Evolutionary conservation across 2,329 filamentous ascomycete species (phyloP), one percentile per base, ranked within the genome.

Genomic region (Clonostachys chloroleuca): DNA sequence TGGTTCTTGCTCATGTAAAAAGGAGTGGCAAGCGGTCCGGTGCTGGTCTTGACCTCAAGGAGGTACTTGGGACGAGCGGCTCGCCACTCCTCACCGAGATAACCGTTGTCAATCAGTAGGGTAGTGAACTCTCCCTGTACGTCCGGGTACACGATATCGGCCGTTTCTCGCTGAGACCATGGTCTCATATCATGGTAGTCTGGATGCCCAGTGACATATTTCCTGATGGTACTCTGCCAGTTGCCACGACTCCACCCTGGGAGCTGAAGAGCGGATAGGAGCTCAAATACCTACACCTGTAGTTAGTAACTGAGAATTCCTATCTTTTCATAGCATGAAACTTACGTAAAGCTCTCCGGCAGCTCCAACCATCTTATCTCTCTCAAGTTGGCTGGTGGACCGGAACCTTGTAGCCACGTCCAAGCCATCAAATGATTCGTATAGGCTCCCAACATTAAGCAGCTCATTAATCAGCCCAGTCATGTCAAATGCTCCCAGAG

Each of bases 21-120:
- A 0, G 68, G 63, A 6, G 63, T 68, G 3, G 62, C 56, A 40
- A 59, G 66, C 2, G 51, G 43, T 1, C 56, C 55, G 0, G 66
- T 69, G 0, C 74, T 78, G 1, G 73, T 65, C 53, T 79, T 80
- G 35, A 80, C 75, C 47, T 80, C 77, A 3, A 80, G 68, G 18
- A 66, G 70, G 51, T 75, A 79, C 34, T 61, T 52, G 1, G 66
- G 72, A 5, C 43, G 52, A 44, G 48, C 50, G 12, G 41, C 53
- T 12, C 37, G 30, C 16, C 30, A 72, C 2, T 51, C 48, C 18
- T 40, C 30, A 7, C 52, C 48, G 0, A 70, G 54, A 45, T 72
- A 63, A 3, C 64, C 62, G n/a, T 56, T 56, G 7, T 59, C 52
- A 4, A 68, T 55, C 3, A 75, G 49, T 5, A 63, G 35, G 2